A percentile compares a stretch with the other conserved stretches of the same genome.
Conservation (phyloP, 2,329 filamentous ascomycete genomes). For the Fusarium papillatum region DNA sequence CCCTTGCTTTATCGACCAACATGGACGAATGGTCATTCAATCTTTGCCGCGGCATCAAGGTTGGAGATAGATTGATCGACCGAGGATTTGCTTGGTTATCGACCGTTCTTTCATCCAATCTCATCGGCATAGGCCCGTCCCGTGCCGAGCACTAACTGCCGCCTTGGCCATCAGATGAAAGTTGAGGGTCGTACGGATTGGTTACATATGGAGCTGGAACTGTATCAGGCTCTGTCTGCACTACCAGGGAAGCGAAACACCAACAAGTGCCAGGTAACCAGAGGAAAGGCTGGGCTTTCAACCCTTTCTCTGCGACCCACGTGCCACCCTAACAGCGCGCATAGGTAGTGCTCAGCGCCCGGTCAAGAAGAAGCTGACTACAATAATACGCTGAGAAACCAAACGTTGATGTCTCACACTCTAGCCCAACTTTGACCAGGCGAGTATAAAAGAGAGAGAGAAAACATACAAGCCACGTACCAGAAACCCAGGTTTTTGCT, state of each 20-base stretch:
- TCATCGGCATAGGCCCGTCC: neutral
- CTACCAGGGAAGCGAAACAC: neutral
- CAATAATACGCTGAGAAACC: neutral
- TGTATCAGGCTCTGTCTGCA: neutral
- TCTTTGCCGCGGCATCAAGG: neutral
- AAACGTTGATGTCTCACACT: neutral
- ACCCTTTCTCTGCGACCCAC: neutral
- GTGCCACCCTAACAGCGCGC: neutral
- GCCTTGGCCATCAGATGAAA: neutral
- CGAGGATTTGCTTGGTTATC: neutral
- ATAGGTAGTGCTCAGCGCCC: neutral
- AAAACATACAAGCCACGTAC: neutral
- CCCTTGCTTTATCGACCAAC: constrained; percentile 17
- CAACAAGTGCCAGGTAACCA: neutral
- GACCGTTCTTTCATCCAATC: neutral
- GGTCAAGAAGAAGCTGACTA: neutral
- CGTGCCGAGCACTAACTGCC: neutral
- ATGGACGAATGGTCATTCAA: neutral
- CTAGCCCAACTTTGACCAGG: neutral
- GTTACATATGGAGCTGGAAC: neutral
- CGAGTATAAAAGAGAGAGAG: neutral
- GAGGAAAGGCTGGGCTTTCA: neutral
- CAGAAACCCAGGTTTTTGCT: neutral
- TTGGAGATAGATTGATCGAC: neutral
- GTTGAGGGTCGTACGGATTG: neutral